phyloP scores from a whole-genome alignment of 805 yeast species.

The Sugiyamaella smithiae region DNA sequence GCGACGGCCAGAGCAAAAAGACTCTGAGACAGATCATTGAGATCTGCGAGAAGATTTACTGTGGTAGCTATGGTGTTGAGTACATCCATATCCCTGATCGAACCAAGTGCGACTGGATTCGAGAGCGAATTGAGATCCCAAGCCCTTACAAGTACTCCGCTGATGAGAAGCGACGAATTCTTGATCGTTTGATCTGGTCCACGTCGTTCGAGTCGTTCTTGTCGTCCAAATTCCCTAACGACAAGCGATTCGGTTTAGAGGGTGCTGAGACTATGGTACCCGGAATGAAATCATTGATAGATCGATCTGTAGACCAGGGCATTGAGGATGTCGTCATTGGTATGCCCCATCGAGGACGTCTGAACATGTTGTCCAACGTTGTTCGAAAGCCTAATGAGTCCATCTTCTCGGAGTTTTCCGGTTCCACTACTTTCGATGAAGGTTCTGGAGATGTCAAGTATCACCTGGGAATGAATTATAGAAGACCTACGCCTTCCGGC shows the following conservation, averaged over 20 bases:
- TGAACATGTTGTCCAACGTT: slow-evolving; percentile 95
- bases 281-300: slow-evolving; percentile 94
- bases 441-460: slow-evolving; percentile 99
- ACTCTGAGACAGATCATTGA: slow-evolving; percentile 74
- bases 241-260: slow-evolving; percentile 97
- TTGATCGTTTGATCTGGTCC: slow-evolving; percentile 96
- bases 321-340: slow-evolving; percentile 96
- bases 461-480: slow-evolving; percentile 98
- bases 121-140: slow-evolving; percentile 94
- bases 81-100: slow-evolving; percentile 96
- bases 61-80: slow-evolving; percentile 88
- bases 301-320: slow-evolving; percentile 80
- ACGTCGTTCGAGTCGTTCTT: slow-evolving; percentile 90
- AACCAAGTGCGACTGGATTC: slow-evolving; percentile 96
- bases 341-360: slow-evolving; percentile 99
- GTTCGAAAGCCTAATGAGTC: slow-evolving; percentile 98
- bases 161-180: slow-evolving; percentile 92
- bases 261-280: slow-evolving; percentile 97
- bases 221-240: slow-evolving; percentile 95
- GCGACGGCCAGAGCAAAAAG: slow-evolving; percentile 58
- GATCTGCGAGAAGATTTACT: slow-evolving; percentile 79
- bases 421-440: slow-evolving; percentile 85
- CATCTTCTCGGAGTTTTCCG: slow-evolving; percentile 92
- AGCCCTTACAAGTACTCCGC: slow-evolving; percentile 73
- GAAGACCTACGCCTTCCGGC: slow-evolving; percentile 98